Base-by-base conservation (phyloP, 2,329 filamentous ascomycete genomes). In the Aschersonia sp. region DNA sequence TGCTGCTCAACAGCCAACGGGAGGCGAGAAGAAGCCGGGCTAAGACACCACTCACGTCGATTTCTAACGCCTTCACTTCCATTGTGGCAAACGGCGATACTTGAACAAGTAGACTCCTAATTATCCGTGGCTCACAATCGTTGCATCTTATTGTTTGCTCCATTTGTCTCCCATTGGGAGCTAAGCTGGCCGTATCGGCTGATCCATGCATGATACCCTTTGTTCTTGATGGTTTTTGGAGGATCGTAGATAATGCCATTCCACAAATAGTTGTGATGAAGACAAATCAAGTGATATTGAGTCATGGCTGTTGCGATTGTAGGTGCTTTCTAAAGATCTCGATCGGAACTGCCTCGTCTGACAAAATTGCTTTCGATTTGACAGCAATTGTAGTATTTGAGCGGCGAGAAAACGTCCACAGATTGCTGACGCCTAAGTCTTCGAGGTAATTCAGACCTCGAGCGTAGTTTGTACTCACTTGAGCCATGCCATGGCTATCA, bases 401-500 rank as follows among this genome's bases (percentile, higher is more conserved):
- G 4, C 54, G 58, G 46, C 73, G 65, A 55, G 65, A 61, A 30
- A 78, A 61, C 4, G 73, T 77, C 74, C 75, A 82, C 2, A 92
- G 67, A 50, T 79, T 70, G 32, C 66, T 59, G 30, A 91, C 78
- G 4, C 80, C 82, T 9, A 87, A 66, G 50, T 69, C 73, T 53
- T 79, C 73, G 48, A 94, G 68, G 61, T 85, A 95, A 1, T 77
- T 71, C 50, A 94, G 65, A 4, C 85, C 79, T 41, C 76, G 77
- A 44, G 63, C 60, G 67, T 92, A 97, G 61, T 94, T 91, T 46
- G 87, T 82, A n/a, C 82, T 88, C 4, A 98, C 75, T 61, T 98
- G 91, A 2, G 77, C 84, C 50, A 88, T 76, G 40, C 86, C 86
- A 68, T 98, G 92, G 62, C 89, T 95, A 65, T 98, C 92, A 63